phyloP scores from a whole-genome alignment of 129 eudicot genomes.

The Centaurea solstitialis region DNA sequence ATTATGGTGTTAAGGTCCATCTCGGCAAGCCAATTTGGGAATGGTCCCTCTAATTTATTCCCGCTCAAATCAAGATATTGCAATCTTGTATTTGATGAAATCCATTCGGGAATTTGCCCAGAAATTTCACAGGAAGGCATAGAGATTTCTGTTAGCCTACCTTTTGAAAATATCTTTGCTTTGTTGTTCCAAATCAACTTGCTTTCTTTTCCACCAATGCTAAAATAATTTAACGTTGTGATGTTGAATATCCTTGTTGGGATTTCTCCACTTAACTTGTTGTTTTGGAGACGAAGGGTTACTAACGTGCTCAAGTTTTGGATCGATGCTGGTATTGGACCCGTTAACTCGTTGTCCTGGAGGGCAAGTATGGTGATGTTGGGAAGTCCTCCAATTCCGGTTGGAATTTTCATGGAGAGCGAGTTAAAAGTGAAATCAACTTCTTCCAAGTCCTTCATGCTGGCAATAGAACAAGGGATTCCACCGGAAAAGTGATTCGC shows the following conservation, averaged over 20 bases:
- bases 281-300: slow-evolving; percentile 27
- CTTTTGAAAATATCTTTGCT: not conserved
- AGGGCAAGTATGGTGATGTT: no score
- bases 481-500: slow-evolving; percentile 36
- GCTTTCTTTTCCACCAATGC: not conserved
- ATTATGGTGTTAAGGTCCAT: slow-evolving; percentile 34
- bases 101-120: no score
- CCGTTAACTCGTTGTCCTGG: no score
- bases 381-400: no score
- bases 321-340: no score
- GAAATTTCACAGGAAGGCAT: no score
- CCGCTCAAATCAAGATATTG: slow-evolving; percentile 37
- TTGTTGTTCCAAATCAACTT: no score
- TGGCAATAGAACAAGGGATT: slow-evolving; percentile 25
- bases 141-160: no score
- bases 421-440: no score
- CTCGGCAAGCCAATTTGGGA: not conserved
- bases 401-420: no score
- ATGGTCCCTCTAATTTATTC: slow-evolving; percentile 31
- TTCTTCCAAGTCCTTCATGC: not conserved
- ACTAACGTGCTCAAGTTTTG: slow-evolving; percentile 23
- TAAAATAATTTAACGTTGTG: slow-evolving; percentile 13
- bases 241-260: slow-evolving; percentile 38
- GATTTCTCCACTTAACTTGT: slow-evolving; percentile 33
- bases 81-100: not conserved